These are phyloP conservation scores for Pseudoscleropodium purum DNA, from an alignment of 225 moss, liverwort and hornwort species.

Conservation along the genomic window DNA sequence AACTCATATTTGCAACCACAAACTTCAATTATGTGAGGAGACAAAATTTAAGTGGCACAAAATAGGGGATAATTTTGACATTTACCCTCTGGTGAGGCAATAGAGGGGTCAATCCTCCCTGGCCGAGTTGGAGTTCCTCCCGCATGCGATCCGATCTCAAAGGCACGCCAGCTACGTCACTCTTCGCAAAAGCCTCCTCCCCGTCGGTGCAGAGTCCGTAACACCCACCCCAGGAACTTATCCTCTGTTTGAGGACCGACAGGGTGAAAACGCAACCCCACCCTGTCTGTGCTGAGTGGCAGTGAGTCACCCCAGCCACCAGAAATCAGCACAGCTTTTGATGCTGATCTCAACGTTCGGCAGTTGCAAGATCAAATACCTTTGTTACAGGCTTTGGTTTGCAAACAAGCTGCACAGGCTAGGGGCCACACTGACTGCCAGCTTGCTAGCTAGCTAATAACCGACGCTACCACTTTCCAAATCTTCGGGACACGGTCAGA, in stretches of 20 bases:
- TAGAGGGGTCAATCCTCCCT: too few species aligned
- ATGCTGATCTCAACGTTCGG: neutral
- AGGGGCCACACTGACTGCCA: neutral
- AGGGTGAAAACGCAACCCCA: too few species aligned
- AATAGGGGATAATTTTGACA: too few species aligned
- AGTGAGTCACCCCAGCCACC: neutral
- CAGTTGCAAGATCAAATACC: neutral
- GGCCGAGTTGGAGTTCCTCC: too few species aligned
- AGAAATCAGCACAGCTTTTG: neutral
- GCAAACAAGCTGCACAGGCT: neutral
- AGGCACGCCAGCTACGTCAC: neutral
- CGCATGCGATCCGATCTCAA: too few species aligned
- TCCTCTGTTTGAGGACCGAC: neutral
- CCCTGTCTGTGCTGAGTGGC: neutral
- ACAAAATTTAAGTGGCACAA: too few species aligned
- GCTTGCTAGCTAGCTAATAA: neutral
- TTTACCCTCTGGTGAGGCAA: too few species aligned
- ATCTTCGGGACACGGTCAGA: neutral
- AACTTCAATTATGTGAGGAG: too few species aligned
- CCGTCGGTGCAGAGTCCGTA: neutral
- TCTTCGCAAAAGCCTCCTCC: neutral
- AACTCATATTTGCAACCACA: too few species aligned
- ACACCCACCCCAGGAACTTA: too few species aligned
- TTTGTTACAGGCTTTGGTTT: neutral
- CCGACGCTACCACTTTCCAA: neutral